Base-by-base conservation (phyloP, 2,329 filamentous ascomycete species). In the Magnaporthiopsis incrustans region DNA sequence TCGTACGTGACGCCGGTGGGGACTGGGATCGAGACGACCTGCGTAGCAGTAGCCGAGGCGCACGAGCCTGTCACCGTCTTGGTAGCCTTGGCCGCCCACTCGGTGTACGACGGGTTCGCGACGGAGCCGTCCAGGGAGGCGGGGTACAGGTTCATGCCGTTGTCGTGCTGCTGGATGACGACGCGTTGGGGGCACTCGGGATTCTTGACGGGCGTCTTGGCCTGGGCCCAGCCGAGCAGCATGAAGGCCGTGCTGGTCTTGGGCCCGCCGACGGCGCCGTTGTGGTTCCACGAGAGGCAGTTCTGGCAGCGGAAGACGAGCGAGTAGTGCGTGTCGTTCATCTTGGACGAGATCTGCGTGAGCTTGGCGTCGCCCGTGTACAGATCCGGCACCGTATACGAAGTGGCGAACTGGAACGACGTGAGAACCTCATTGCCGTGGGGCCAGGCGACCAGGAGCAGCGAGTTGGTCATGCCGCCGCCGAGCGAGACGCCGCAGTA, bases 331-430 rank as follows among this genome's bases (percentile, higher is more conserved):
- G 82, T 84, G 32, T 77, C 75, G 72, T 82, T 86, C 66, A 86
- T 75, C 44, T 74, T 78, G 44, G 81, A 79, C 25, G 79, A 81
- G 65, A 88, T 80, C 66, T 85, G 79, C 2, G 80, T 84, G 35
- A 88, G 70, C 8, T 77, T 81, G 3, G 85, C 85, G 66, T 85
- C 77, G 60, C 86, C 85, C 6, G 77, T 77, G 73, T 88, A 89
- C 58, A 80, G 68, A 0, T 80, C 78, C 1, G 85, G 85, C 64
- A 77, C 74, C 59, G 77, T 75, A 68, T 87, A 88, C 61, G 82
- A 84, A 6, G 76, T 76, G 18, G 79, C 77, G 66, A 79, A 85
- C 53, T 80, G 77, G 71, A 85, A 81, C 2, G 80, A 81, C 12
- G 82, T 84, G 60, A 80, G 72, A 66, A 85, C 75, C 59, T 79